Percentiles rank a stretch among this genome's conserved stretches.
These are phyloP conservation scores for Tripterygium wilfordii DNA, from an alignment of 177 flowering plant genomes.

Conservation along the genomic window DNA sequence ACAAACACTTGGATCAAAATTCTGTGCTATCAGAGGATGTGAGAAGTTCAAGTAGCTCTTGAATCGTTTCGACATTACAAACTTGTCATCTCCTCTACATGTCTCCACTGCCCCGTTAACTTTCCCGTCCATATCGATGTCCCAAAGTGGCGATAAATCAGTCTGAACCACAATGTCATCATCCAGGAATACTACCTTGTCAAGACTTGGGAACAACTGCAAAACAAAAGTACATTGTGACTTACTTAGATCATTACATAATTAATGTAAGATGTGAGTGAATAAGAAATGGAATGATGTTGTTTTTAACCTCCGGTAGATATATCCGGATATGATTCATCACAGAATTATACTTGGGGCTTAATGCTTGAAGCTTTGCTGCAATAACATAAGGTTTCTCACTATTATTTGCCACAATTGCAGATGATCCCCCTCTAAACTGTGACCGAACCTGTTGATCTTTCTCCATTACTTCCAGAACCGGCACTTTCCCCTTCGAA, in stretches of 20 bases:
- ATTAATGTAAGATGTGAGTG: too few relatives aligned
- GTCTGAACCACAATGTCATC: constrained; percentile 90
- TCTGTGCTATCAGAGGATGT: constrained; percentile 63
- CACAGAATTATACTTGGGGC: constrained; percentile 88
- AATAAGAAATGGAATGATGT: too few relatives aligned
- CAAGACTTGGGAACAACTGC: constrained; percentile 87
- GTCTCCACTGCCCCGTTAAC: constrained; percentile 97
- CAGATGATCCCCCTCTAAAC: constrained; percentile 87
- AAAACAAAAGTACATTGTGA: constrained; percentile 3
- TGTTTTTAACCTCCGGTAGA: constrained; percentile 98
- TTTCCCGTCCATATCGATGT: constrained; percentile 78
- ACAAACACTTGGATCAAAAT: constrained; percentile 74
- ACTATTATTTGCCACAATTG: constrained; percentile 58
- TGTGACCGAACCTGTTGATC: constrained; percentile 71
- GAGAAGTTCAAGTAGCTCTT: constrained; percentile 92
- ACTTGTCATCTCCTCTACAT: constrained; percentile 78
- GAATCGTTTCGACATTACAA: constrained; percentile 83
- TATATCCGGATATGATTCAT: constrained; percentile 93
- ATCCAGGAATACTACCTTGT: constrained; percentile 85
- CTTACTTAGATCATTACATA: not conserved
- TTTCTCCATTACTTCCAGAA: constrained; percentile 94
- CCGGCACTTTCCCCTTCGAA: constrained; percentile 84
- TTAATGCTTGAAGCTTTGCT: constrained; percentile 85
- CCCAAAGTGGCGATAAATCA: constrained; percentile 88
- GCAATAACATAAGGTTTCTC: constrained; percentile 83